These are phyloP conservation scores for Kalmanozyma brasiliensis DNA, from an alignment of 1,284 basidiomycete species.

Conservation along the genomic window DNA sequence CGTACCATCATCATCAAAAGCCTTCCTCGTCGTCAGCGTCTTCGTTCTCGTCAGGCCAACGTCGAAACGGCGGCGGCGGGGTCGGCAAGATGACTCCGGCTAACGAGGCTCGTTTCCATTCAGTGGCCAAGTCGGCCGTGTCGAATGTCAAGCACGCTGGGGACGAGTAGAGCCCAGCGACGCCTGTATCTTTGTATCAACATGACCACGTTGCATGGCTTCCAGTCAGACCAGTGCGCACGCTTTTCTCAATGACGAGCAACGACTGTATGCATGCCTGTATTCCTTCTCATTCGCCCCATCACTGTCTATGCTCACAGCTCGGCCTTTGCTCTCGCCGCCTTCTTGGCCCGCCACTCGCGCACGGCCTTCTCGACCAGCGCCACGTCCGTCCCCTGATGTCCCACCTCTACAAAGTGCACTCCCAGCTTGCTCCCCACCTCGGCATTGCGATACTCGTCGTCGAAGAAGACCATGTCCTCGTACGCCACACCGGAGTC, in stretches of 20 bases:
- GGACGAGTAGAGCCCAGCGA: conserved; percentile 2
- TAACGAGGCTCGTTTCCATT: conserved; percentile 11
- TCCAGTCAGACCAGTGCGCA: too few relatives aligned
- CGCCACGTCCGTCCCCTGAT: conserved; percentile 53
- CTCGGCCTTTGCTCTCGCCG: conserved; percentile 6
- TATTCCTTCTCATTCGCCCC: conserved; percentile 10
- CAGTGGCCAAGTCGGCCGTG: conserved; percentile 14
- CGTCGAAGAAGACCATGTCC: conserved; percentile 67
- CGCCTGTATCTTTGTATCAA: conserved; percentile 4
- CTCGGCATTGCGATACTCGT: conserved; percentile 61
- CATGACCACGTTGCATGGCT: too few relatives aligned
- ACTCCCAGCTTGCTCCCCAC: conserved; percentile 64
- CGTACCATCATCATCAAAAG: conserved; percentile 28
- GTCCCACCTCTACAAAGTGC: conserved; percentile 62
- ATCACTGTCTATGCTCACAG: conserved; percentile 20
- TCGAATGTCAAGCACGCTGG: conserved; percentile 19
- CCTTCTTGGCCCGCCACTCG: conserved; percentile 56
- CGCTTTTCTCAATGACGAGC: too few relatives aligned
- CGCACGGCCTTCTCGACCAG: conserved; percentile 55
- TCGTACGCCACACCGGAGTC: conserved; percentile 55
- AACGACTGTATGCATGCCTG: too few relatives aligned
- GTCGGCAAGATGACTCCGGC: background rate
- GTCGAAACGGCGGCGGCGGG: conserved; percentile 3
- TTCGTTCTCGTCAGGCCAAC: conserved; percentile 5
- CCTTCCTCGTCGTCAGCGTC: conserved; percentile 21